phyloP scores from a whole-genome alignment of 371 early-diverging fungal genomes.

The Globomyces sp. region DNA sequence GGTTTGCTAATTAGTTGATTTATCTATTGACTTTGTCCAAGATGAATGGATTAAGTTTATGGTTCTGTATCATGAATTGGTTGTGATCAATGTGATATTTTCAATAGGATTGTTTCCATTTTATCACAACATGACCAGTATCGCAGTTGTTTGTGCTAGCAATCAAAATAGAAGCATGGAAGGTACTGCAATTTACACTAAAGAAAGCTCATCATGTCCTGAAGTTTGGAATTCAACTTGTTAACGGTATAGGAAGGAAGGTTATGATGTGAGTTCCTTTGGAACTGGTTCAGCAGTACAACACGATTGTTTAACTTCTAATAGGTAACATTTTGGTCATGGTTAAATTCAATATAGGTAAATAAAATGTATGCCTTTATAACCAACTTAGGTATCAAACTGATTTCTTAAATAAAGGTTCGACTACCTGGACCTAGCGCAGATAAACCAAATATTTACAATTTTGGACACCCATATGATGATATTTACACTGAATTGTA shows the following conservation, averaged over 20 bases:
- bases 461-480: slow-evolving; percentile 91
- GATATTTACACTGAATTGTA: slow-evolving; percentile 83
- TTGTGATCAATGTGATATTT: too few relatives aligned
- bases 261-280: slow-evolving; percentile 25
- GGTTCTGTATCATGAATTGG: too few relatives aligned
- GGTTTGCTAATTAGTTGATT: too few relatives aligned
- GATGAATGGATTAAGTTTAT: too few relatives aligned
- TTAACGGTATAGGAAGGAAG: slow-evolving; percentile 26
- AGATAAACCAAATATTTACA: slow-evolving; percentile 86
- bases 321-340: slow-evolving; percentile 17
- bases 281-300: neutral
- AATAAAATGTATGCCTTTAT: too few relatives aligned
- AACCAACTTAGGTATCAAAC: too few relatives aligned
- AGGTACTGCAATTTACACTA: too few relatives aligned
- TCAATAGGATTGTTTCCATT: too few relatives aligned
- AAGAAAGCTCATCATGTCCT: slow-evolving; percentile 76
- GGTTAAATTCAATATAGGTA: slow-evolving; percentile 6
- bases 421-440: slow-evolving; percentile 90
- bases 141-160: slow-evolving; percentile 88
- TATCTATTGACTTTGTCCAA: too few relatives aligned
- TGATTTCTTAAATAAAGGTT: slow-evolving; percentile 76
- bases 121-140: too few relatives aligned
- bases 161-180: slow-evolving; percentile 98
- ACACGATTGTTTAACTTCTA: neutral
- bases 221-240: neutral